Evolutionary conservation across 768 basidiomycete genomes (phyloP).

Genomic region (Mycena crocata): DNA sequence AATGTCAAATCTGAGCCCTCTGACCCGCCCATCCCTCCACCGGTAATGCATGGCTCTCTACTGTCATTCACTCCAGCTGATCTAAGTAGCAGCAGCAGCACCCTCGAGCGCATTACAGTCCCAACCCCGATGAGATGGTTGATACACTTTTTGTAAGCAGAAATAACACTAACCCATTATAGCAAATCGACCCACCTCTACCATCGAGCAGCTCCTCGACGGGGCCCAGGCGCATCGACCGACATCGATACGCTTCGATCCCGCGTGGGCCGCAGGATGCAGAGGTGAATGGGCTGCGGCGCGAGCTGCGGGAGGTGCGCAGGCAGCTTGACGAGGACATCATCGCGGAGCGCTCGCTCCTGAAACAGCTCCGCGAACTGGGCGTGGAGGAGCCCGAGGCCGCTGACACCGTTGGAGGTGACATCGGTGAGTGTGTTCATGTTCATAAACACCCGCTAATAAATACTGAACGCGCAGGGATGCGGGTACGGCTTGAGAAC

Average conservation of each 20-base stretch:
- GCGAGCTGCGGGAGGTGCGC: conserved; percentile 44
- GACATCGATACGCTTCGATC: conserved; percentile 7
- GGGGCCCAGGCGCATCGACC: not conserved
- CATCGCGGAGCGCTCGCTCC: conserved; percentile 38
- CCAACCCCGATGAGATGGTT: conserved; percentile 7
- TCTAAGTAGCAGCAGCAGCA: no score
- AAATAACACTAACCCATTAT: no score
- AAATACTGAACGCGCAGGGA: not conserved
- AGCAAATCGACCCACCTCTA: conserved; percentile 15
- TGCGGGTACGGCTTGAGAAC: conserved; percentile 21
- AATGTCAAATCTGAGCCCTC: conserved; percentile 18
- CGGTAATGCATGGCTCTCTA: not conserved
- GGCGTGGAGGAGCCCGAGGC: conserved; percentile 9
- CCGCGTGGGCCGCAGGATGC: not conserved
- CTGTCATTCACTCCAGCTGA: no score
- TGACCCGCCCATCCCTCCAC: conserved; percentile 23
- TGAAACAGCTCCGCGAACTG: conserved; percentile 35
- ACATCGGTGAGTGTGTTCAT: conserved; percentile 15
- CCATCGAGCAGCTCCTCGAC: not conserved
- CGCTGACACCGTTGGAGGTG: not conserved
- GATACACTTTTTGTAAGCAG: no score
- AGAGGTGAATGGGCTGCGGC: conserved; percentile 27
- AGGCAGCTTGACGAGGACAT: conserved; percentile 36
- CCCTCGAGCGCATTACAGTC: not conserved
- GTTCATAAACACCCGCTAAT: not conserved